These are phyloP conservation scores for Usnea hakonensis DNA, from an alignment of 495 filamentous ascomycete species.

Conservation along the genomic window DNA sequence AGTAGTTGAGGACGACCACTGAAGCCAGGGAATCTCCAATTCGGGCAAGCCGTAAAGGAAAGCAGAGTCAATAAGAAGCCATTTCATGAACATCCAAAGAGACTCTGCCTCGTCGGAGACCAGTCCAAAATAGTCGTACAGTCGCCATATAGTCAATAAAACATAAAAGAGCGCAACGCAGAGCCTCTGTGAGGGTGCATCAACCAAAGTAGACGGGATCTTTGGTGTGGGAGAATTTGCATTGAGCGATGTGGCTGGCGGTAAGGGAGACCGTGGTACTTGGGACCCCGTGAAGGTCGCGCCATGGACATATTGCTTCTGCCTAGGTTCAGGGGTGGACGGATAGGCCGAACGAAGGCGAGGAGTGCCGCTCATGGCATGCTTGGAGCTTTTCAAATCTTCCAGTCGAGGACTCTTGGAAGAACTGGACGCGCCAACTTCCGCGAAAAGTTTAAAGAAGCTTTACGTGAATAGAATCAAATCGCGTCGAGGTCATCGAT, in stretches of 20 bases:
- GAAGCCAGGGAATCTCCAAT: constrained; percentile 88
- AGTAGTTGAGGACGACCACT: constrained; percentile 70
- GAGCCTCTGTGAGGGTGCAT: constrained; percentile 80
- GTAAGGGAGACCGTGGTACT: constrained; percentile 25
- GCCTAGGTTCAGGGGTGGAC: constrained; percentile 49
- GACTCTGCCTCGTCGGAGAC: constrained; percentile 70
- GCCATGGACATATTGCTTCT: constrained; percentile 30
- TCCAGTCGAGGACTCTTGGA: not conserved
- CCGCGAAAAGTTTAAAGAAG: not conserved
- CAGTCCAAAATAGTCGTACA: constrained; percentile 73
- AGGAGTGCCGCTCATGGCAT: constrained; percentile 70
- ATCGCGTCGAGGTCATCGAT: not conserved
- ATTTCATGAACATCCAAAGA: constrained; percentile 86
- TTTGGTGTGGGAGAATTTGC: constrained; percentile 44
- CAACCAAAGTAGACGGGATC: constrained; percentile 66
- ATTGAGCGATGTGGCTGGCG: not conserved
- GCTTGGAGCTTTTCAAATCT: constrained; percentile 24
- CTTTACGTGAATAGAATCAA: not conserved
- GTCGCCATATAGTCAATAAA: constrained; percentile 63
- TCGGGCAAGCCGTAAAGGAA: constrained; percentile 80
- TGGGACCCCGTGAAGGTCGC: constrained; percentile 25
- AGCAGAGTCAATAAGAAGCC: constrained; percentile 71
- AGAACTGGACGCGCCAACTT: not conserved
- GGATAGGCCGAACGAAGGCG: constrained; percentile 65
- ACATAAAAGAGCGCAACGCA: constrained; percentile 74